A percentile compares a stretch with the other conserved stretches of the same genome.
These are phyloP conservation scores for Phytophthora brassicae DNA, from an alignment of 352 stramenopile genomes.

Conservation along the genomic window DNA sequence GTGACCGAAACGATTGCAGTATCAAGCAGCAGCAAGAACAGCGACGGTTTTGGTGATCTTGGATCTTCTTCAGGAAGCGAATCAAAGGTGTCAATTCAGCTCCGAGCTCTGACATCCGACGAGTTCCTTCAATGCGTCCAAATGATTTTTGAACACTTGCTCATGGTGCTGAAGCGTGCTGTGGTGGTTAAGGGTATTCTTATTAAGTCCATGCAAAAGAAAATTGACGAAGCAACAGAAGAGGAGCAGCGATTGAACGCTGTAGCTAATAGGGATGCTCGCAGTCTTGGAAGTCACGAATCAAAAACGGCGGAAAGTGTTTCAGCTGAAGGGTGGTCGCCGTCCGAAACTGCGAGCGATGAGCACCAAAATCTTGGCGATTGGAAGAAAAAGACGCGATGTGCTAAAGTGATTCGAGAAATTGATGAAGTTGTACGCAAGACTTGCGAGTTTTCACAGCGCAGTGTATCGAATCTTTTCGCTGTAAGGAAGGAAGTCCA, in stretches of 20 bases:
- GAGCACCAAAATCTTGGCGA: constrained; percentile 61
- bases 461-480: constrained; percentile 86
- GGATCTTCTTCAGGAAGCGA: constrained; percentile 35
- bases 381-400: constrained; percentile 78
- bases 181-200: constrained; percentile 78
- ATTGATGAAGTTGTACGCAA: constrained; percentile 87
- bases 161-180: constrained; percentile 79
- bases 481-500: constrained; percentile 88
- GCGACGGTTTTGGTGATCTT: constrained; percentile 18
- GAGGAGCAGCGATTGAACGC: constrained; percentile 38
- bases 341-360: constrained; percentile 42
- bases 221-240: constrained; percentile 50
- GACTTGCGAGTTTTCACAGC: constrained; percentile 85
- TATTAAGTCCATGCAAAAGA: constrained; percentile 71
- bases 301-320: constrained; percentile 2
- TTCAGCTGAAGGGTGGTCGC: constrained; percentile 38
- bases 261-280: constrained; percentile 4
- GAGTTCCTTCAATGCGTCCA: constrained; percentile 88
- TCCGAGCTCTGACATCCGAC: constrained; percentile 76
- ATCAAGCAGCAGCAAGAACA: constrained; percentile 51
- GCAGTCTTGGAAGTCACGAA: constrained; percentile 14
- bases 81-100: constrained; percentile 84
- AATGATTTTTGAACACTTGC: constrained; percentile 90
- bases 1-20: constrained; percentile 88
- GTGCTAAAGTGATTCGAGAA: constrained; percentile 73